Conservation (phyloP, 495 filamentous ascomycete genomes). For the Trichoderma gamsii region DNA sequence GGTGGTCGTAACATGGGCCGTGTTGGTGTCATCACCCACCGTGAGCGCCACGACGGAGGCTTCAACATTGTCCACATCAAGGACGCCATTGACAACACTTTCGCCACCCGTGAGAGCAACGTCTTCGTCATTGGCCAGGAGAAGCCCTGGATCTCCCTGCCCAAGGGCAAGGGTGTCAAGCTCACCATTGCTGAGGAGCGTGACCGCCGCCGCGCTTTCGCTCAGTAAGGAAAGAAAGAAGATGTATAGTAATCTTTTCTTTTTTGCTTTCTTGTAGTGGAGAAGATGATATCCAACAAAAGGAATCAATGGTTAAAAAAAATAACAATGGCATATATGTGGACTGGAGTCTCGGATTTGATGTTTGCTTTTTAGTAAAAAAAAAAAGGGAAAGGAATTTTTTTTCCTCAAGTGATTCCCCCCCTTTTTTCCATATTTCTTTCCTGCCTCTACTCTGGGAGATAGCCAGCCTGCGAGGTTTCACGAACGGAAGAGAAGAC, state of each 20-base stretch:
- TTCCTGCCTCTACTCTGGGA: neutral
- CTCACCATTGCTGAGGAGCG: constrained; percentile 96
- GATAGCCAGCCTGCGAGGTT: neutral
- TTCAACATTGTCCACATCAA: constrained; percentile 99
- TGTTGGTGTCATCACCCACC: constrained; percentile 99
- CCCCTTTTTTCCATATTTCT: neutral
- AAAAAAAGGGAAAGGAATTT: neutral
- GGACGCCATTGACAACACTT: constrained; percentile 98
- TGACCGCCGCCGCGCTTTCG: constrained; percentile 81
- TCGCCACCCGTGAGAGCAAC: constrained; percentile 97
- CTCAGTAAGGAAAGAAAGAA: constrained; percentile 24
- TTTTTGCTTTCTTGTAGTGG: constrained; percentile 4
- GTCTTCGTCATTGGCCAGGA: constrained; percentile 96
- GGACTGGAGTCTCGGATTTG: constrained; percentile 18
- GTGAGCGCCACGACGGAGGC: constrained; percentile 98
- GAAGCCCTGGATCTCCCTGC: constrained; percentile 97
- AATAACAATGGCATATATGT: constrained; percentile 6
- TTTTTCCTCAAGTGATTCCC: neutral
- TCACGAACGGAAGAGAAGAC: neutral
- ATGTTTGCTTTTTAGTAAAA: constrained; percentile 9
- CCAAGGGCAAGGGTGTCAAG: constrained; percentile 99
- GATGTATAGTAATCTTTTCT: neutral
- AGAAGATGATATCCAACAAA: neutral
- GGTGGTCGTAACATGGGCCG: constrained; percentile 99
- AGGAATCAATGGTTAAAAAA: neutral